A percentile compares a stretch with the other conserved stretches of the same genome.
Evolutionary conservation across 306 rosid species (phyloP).

Genomic region (Cercis canadensis): DNA sequence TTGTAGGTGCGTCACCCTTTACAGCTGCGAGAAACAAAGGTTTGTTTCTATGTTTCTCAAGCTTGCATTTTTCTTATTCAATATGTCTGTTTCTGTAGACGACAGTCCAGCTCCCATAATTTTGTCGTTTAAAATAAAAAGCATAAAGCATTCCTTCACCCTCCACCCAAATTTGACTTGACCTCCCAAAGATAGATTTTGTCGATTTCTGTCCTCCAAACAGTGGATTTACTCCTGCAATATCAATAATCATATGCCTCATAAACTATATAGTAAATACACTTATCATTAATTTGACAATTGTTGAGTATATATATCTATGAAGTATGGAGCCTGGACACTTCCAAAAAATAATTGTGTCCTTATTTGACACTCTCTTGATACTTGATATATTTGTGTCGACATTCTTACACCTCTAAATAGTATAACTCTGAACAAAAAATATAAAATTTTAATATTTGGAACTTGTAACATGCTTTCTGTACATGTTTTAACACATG

Average conservation of each 20-base stretch:
- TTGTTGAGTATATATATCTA: no score
- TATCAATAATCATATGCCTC: background rate
- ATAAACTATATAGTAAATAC: background rate
- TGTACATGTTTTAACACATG: no score
- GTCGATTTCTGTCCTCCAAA: constrained; percentile 64
- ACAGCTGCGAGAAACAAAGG: constrained; percentile 61
- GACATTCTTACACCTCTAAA: no score
- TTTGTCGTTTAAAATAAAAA: constrained; percentile 48
- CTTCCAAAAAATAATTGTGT: no score
- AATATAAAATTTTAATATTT: no score
- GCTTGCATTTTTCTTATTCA: constrained; percentile 47
- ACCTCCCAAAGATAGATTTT: constrained; percentile 51
- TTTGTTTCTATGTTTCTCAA: constrained; percentile 54
- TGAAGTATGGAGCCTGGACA: no score
- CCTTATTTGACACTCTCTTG: no score
- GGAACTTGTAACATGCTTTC: no score
- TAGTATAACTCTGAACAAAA: no score
- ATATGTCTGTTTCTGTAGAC: constrained; percentile 59
- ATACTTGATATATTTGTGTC: no score
- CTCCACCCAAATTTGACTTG: constrained; percentile 66
- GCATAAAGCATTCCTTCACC: constrained; percentile 83
- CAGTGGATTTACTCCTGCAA: constrained; percentile 61
- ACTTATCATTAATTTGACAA: no score
- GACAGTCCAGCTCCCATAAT: constrained; percentile 37
- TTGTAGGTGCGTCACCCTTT: constrained; percentile 53